Evolutionary conservation across 2,329 filamentous ascomycete species (phyloP), one percentile per base, ranked within the genome.

Genomic region (Arthrobotrys pseudoclavata): DNA sequence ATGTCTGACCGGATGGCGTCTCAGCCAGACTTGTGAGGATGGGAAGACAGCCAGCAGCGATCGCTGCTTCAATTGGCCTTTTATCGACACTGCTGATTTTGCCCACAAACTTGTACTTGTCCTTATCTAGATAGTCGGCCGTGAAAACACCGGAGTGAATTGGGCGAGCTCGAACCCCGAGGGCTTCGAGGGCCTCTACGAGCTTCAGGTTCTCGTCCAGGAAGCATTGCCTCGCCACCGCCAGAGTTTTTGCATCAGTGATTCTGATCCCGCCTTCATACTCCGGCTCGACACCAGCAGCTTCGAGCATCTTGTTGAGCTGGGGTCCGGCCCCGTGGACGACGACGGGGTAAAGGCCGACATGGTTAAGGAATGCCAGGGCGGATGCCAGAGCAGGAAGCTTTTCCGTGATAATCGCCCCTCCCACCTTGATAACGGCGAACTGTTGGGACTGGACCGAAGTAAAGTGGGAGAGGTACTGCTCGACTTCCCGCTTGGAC

Each of bases 11-110:
- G 79, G 97, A 94, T 55, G 90, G 88, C 22, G 92, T 94, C 87
- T 98, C 95, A 9, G 95, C 96, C 91, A 98, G 97, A 79, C 94
- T 98, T 22, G 94, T 97, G 80, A 99, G 86, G 79, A 99, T 93
- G 24, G 96, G 96, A 29, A 99, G 88, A 83, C 95, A 97, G 69
- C 95, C 92, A 82, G 96, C 91, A 84, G 92, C 90, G 80, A 99
- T 97, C 45, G 94, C 93, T 66, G 92, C 91, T 86, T 97, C 92
- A 81, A 99, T 97, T 34, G 93, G 92, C 79, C 89, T 89, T 83
- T 92, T 96, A 85, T 97, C 94, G 81, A 99, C 94, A 78, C 92
- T 89, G 81, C 92, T 97, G 84, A 99, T 94, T 88, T 97, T 96
- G 80, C 96, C 96, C 20, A 99, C 96, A 81, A 94, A 89, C 83